Evolutionary conservation across 805 yeast genomes (phyloP).

Genomic region (Wickerhamiella australiensis): DNA sequence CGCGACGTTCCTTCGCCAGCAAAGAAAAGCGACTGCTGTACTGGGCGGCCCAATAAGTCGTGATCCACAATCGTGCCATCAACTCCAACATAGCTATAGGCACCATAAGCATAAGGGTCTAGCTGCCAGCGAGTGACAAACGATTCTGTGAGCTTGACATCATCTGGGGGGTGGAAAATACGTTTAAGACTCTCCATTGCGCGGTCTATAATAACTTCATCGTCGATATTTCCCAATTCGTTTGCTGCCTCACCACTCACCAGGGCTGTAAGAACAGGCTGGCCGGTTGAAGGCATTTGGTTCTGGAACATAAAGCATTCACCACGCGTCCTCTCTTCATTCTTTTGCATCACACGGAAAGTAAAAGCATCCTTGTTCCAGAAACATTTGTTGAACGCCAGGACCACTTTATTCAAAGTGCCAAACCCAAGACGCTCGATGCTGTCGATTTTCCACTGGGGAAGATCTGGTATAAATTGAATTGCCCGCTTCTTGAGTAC

Average conservation of each 20-base stretch:
- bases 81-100: constrained; percentile 43
- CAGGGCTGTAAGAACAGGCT: constrained; percentile 31
- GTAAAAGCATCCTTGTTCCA: constrained; percentile 30
- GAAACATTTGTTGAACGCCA: constrained; percentile 30
- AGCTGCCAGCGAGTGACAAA: constrained; percentile 62
- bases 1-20: constrained; percentile 37
- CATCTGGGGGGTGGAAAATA: constrained; percentile 22
- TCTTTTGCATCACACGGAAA: constrained; percentile 25
- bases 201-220: constrained; percentile 27
- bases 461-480: constrained; percentile 33
- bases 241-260: constrained; percentile 32
- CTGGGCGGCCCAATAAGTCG: constrained; percentile 32
- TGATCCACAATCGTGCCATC: constrained; percentile 35
- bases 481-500: constrained; percentile 30
- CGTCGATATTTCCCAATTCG: constrained; percentile 25
- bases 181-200: constrained; percentile 26
- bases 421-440: constrained; percentile 33
- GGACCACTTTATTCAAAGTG: constrained; percentile 30
- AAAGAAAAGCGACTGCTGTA: constrained; percentile 29
- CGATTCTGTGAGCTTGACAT: constrained; percentile 26
- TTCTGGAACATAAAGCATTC: constrained; percentile 32
- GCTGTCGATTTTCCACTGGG: constrained; percentile 32
- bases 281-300: constrained; percentile 27
- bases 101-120: constrained; percentile 70
- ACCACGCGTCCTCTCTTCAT: constrained; percentile 25